These are phyloP conservation scores for Benincasa hispida DNA, from an alignment of 306 rosid genomes.

Conservation along the genomic window DNA sequence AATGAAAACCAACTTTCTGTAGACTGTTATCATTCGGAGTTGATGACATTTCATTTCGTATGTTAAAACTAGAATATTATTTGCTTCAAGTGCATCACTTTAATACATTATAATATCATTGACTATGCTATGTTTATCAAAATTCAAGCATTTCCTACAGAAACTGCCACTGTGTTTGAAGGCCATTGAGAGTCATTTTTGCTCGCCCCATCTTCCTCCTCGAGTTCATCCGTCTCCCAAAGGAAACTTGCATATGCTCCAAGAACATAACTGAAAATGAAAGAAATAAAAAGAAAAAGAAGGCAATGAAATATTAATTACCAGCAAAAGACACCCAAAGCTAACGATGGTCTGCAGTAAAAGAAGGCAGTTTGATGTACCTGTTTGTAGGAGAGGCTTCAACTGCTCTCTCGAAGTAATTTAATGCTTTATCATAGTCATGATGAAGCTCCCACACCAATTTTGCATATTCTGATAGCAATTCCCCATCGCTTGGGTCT, in stretches of 20 bases:
- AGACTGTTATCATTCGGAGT: background rate
- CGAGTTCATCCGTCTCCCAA: conserved; percentile 53
- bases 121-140: background rate
- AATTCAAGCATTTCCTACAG: background rate
- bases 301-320: background rate
- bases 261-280: conserved; percentile 48
- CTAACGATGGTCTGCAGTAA: background rate
- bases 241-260: conserved; percentile 77
- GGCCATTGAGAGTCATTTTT: background rate
- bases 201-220: conserved; percentile 21
- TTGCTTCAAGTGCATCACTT: background rate
- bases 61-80: background rate
- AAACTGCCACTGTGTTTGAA: background rate
- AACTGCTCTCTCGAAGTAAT: conserved; percentile 55
- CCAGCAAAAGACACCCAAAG: background rate
- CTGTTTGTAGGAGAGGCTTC: conserved; percentile 42
- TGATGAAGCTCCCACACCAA: conserved; percentile 72
- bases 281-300: background rate
- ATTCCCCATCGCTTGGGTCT: conserved; percentile 58
- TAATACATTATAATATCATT: background rate
- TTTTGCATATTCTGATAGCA: conserved; percentile 46
- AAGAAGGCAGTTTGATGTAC: conserved; percentile 19
- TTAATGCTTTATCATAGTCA: conserved; percentile 32
- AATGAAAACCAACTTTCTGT: background rate
- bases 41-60: background rate